Percentiles rank a stretch among this genome's conserved stretches.
Conservation (phyloP, 2,329 filamentous ascomycete species). For the Xylariaceae sp. region DNA sequence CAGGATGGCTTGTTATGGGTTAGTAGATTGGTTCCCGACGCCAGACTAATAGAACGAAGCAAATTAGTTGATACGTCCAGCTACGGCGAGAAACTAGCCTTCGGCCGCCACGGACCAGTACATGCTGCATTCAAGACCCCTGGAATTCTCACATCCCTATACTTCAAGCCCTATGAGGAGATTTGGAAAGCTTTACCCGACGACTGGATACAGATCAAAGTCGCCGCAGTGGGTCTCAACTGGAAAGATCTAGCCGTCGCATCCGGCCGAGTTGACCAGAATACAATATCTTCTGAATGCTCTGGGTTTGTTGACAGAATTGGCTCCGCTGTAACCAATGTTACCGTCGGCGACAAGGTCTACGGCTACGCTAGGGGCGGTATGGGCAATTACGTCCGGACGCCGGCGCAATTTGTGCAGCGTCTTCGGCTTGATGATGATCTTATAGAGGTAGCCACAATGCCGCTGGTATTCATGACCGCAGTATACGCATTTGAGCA, state of each 20-base stretch:
- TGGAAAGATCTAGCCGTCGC: no score
- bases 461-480: constrained; percentile 36
- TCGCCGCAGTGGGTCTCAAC: no score
- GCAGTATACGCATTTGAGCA: constrained; percentile 39
- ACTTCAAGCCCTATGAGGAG: no score
- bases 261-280: no score
- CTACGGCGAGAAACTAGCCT: no score
- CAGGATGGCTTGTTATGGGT: background rate
- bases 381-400: constrained; percentile 35
- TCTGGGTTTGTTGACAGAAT: constrained; percentile 23
- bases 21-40: background rate
- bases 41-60: no score
- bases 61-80: no score
- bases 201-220: no score
- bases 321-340: constrained; percentile 21
- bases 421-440: constrained; percentile 30
- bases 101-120: no score
- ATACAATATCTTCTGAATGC: background rate
- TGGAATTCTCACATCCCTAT: no score
- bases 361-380: constrained; percentile 32
- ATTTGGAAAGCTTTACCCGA: no score
- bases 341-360: constrained; percentile 35
- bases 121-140: no score
- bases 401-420: constrained; percentile 29
- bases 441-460: constrained; percentile 27